Evolutionary conservation across 1,139 yeast species (phyloP).

Genomic region (Scheffersomyces lignicola): DNA sequence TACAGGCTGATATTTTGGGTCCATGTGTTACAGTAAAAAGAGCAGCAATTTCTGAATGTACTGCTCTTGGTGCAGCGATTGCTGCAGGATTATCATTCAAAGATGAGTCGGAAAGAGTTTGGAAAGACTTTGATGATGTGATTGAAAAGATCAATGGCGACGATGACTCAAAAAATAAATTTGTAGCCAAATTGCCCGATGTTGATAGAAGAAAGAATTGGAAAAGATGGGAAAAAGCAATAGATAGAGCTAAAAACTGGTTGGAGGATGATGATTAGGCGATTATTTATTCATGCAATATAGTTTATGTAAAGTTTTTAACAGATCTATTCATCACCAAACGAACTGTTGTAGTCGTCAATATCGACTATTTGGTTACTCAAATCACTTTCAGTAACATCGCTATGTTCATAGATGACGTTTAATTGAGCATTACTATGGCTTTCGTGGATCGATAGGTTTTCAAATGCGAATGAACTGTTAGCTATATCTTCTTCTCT

Average conservation of each 20-base stretch:
- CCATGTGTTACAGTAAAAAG: constrained; percentile 83
- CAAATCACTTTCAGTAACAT: constrained; percentile 10
- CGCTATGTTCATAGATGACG: constrained; percentile 6
- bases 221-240: constrained; percentile 81
- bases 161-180: constrained; percentile 40
- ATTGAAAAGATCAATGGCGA: constrained; percentile 32
- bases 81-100: constrained; percentile 83
- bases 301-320: neutral
- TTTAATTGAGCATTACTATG: constrained; percentile 9
- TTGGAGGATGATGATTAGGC: constrained; percentile 41
- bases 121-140: constrained; percentile 76
- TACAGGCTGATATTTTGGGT: constrained; percentile 87
- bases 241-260: constrained; percentile 80
- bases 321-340: constrained; percentile 5
- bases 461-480: constrained; percentile 30
- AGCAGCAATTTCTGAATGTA: constrained; percentile 84
- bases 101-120: constrained; percentile 60
- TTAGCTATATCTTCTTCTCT: constrained; percentile 18
- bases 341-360: constrained; percentile 15
- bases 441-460: constrained; percentile 12
- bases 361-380: constrained; percentile 15
- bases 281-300: constrained; percentile 1
- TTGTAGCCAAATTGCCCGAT: constrained; percentile 60
- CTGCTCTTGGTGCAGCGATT: constrained; percentile 95
- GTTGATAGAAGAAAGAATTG: constrained; percentile 63